These are phyloP conservation scores for Nicotiana sylvestris DNA, from an alignment of 257 asterid genomes.

Conservation along the genomic window DNA sequence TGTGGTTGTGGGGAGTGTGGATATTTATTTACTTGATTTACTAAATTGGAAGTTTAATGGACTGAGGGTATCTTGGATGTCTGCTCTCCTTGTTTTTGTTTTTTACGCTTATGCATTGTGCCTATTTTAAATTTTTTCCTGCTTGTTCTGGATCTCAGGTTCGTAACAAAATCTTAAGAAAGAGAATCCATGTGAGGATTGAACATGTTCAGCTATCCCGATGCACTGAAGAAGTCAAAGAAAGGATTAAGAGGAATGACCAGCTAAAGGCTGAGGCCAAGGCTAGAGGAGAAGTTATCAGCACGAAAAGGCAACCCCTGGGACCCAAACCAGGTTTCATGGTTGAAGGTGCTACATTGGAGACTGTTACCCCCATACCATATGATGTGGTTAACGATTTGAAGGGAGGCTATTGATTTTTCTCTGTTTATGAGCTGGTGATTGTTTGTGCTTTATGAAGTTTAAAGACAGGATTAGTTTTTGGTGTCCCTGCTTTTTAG, in stretches of 20 bases:
- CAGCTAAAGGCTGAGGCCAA: conserved; percentile 61
- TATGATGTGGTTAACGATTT: conserved; percentile 23
- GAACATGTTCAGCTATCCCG: conserved; percentile 75
- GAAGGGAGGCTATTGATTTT: conserved; percentile 16
- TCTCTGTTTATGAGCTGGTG: background rate
- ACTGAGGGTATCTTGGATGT: background rate
- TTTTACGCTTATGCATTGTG: background rate
- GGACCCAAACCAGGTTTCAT: conserved; percentile 88
- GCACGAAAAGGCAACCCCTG: conserved; percentile 77
- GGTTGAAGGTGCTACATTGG: conserved; percentile 70
- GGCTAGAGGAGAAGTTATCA: conserved; percentile 59
- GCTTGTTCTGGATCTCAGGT: background rate
- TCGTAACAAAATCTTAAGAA: conserved; percentile 23
- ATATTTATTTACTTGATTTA: no score
- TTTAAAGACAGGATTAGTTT: background rate
- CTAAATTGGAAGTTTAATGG: background rate
- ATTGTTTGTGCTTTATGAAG: background rate
- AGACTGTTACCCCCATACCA: conserved; percentile 86
- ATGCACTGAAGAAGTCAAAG: conserved; percentile 55
- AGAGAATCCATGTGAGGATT: conserved; percentile 68
- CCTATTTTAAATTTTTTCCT: background rate
- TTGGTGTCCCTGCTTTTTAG: background rate
- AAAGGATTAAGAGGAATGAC: conserved; percentile 57
- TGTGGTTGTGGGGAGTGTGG: no score
- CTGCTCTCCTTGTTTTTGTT: background rate